Base-by-base conservation (phyloP, 805 yeast genomes). In the Wickerhamiella sorbophila region DNA sequence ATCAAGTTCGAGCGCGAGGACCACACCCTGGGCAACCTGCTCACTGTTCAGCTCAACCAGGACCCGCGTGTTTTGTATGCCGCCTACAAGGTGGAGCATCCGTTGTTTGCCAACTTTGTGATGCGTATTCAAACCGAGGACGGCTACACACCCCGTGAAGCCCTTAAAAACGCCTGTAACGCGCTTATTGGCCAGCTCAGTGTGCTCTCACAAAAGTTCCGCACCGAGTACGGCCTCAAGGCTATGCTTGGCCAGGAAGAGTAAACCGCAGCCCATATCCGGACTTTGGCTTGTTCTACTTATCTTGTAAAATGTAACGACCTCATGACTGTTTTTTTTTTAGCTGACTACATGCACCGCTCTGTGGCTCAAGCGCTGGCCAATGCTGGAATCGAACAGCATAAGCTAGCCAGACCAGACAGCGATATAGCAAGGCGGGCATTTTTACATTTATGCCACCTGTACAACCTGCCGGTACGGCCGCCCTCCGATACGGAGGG, bases 31-130 rank as follows among this genome's bases (percentile, higher is more conserved):
- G 98, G 95, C 21, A 91, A 91, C 60, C 62, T 91, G 53, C 70
- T 91, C 46, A 74, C 94, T 57, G 77, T 87, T 22, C 95, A 88
- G 58, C 72, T 91, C 43, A 70, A 85, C 47, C 77, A 77, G 55
- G 97, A 91, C 60, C 76, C 77, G 39, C 76, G 78, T 50, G 99
- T 91, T n/a, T 59, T 91, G 29, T 91, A 87, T 60, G 97, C 94
- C 35, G 98, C 97, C 29, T 91, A 91, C 69, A 91, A 91, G 61
- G 86, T 91, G 35, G 97, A 91, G 64, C 99, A 91, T 64, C 99
- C 99, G 6, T 68, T 91, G 49, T 91, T 91, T 63, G 96, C 98
- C 32, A 84, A 83, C 60, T 91, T 91, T 54, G 77, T 88, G 36
- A 75, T 91, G 76, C 76, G 98, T 64, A 73, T 91, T 31, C 99